Evolutionary conservation across 176 grass and related monocot species (phyloP), one percentile per base, ranked within the genome.

Genomic region (Themeda triandra): DNA sequence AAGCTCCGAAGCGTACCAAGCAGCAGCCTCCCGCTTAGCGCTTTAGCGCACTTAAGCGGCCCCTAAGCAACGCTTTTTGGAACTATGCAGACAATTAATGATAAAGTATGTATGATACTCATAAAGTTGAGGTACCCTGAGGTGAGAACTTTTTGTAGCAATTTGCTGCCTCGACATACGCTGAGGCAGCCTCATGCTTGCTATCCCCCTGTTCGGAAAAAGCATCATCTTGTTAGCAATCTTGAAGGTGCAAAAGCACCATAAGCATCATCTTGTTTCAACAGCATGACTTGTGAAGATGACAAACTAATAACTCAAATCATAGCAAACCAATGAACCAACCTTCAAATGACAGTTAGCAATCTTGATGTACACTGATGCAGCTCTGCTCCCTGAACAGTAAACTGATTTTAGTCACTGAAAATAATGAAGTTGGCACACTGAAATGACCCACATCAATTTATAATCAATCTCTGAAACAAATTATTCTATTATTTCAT

Each of bases 261-360:
- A 37, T 70, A 86, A 73, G 25, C 41, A 85, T 82, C 24, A 66
- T 65, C 37, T 41, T 21, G 21, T 88, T 74, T 40, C 18, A 80
- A 28, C 35, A 46, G n/a, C 69, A 82, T 28, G 28, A 65, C 65
- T 83, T 31, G 44, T 65, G 14, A 69, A 79, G 59, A 31, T 83
- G 44, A 48, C 42, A 75, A 78, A 80, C 2, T 42, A 44, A 70
- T 68, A 92, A 39, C 33, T 13, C 25, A 79, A 79, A 83, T 76
- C 36, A 81, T 66, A 71, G 23, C 18, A 27, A 75, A 23, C 40
- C 40, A 32, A 53, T 53, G 27, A 68, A 49, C 19, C 17, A 78
- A 96, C 96, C 89, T 99, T 96, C 69, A 94, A 71, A 89, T 96
- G 89, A 33, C 96, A 96, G 69, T 89, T 92, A 81, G 96, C 93